Evolutionary conservation across 202 grass and related monocot species (phyloP).

Genomic region (Setaria viridis): DNA sequence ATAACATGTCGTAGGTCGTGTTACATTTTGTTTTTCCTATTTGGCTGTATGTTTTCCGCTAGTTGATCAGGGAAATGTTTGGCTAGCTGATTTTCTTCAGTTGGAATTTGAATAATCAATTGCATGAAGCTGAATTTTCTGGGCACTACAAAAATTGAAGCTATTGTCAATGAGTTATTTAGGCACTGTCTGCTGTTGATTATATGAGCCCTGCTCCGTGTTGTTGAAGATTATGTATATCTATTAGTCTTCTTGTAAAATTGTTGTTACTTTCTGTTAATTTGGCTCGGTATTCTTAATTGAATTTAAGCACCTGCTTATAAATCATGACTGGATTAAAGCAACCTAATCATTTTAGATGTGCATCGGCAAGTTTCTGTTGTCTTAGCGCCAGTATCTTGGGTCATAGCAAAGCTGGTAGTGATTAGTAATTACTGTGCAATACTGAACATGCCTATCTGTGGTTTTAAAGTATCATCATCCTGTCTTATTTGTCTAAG

Average conservation of each 20-base stretch:
- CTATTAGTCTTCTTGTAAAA: not conserved
- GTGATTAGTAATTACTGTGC: not conserved
- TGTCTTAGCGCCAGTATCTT: not conserved
- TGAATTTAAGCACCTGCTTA: not conserved
- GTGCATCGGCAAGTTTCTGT: not conserved
- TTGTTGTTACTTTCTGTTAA: constrained; percentile 10
- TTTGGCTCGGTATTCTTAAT: not conserved
- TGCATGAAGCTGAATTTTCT: not conserved
- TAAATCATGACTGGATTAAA: not conserved
- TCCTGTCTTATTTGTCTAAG: not conserved
- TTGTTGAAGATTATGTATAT: not conserved
- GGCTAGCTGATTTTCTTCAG: not conserved
- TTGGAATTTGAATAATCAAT: constrained; percentile 19
- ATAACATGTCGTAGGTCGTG: not conserved
- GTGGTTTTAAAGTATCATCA: not conserved
- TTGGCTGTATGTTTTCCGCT: not conserved
- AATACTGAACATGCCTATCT: not conserved
- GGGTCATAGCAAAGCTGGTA: not conserved
- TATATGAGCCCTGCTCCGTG: not conserved
- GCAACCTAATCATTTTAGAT: constrained; percentile 4
- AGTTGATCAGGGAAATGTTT: not conserved
- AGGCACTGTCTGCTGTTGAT: constrained; percentile 21
- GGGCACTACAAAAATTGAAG: not conserved
- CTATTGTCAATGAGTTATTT: constrained; percentile 6
- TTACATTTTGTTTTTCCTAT: not conserved